Conservation (phyloP, 768 basidiomycete genomes). For the Xerocomus brunneocitrinus region DNA sequence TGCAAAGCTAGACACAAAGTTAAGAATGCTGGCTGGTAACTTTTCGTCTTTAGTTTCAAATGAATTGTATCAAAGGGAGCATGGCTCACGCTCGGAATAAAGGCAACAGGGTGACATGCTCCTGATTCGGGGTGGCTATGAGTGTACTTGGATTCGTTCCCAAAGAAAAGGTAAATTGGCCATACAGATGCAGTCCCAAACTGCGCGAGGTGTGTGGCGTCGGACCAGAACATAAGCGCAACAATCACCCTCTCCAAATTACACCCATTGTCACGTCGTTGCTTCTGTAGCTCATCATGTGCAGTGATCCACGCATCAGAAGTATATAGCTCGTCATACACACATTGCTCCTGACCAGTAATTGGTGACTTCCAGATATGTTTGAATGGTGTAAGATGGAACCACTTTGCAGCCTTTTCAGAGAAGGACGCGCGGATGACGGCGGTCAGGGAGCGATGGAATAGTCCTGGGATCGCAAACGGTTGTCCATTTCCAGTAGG, state of each 20-base stretch:
- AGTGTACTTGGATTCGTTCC: slow-evolving; percentile 7
- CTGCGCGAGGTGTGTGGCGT: slow-evolving; percentile 13
- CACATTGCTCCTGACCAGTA: slow-evolving; percentile 4
- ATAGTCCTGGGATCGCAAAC: slow-evolving; percentile 28
- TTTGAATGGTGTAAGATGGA: slow-evolving; percentile 27
- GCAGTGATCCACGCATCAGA: slow-evolving; percentile 21
- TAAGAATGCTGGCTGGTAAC: background rate
- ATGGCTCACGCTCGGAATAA: background rate
- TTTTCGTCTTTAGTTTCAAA: background rate
- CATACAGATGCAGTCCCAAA: slow-evolving; percentile 13
- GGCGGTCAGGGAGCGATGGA: slow-evolving; percentile 16
- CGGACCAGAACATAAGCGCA: slow-evolving; percentile 20
- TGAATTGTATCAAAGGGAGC: background rate
- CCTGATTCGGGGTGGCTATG: background rate
- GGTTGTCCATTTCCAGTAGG: slow-evolving; percentile 7
- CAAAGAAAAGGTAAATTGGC: slow-evolving; percentile 2
- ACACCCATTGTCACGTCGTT: slow-evolving; percentile 11
- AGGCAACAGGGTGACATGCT: background rate
- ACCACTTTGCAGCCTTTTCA: slow-evolving; percentile 5
- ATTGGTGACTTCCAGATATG: slow-evolving; percentile 13
- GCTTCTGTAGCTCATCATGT: slow-evolving; percentile 21
- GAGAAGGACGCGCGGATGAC: slow-evolving; percentile 11
- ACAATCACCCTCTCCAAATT: slow-evolving; percentile 12
- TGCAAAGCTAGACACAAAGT: background rate
- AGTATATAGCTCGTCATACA: slow-evolving; percentile 24